Base-by-base conservation (phyloP, 306 rosid genomes). In the apple (Malus domestica) region DNA sequence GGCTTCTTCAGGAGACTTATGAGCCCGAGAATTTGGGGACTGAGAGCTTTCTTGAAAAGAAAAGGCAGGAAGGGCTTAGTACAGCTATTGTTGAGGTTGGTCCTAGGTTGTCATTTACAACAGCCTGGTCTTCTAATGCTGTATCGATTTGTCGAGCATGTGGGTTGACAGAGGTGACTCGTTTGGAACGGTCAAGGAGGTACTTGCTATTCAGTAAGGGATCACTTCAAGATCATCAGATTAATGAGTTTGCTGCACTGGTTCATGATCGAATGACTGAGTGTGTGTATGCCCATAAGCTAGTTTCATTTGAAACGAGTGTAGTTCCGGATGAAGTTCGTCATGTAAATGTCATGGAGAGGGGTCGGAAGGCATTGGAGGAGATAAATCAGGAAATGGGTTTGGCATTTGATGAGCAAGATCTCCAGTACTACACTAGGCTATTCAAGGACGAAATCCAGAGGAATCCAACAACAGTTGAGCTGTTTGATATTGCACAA, bases 61-160 rank as follows among this genome's bases (percentile, higher is more conserved):
- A 81, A 80, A 79, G 70, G 42, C 89, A 81, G 76, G 87, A 88
- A 77, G 97, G 93, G 27, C 83, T 89, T 81, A 80, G 29, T 52
- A 65, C 85, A 27, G 86, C 87, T 73, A 83, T 91, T 71, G 52
- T 91, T 66, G 98, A 91, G 88, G 97, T 91, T 80, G 97, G 98
- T 18, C 98, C 98, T 45, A 85, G 96, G 80, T 70, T 93, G 80
- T 93, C 98, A 2, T 93, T 93, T 79, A 91, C 93, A 44, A 93
- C 98, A 25, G 93, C 98, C 0, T 93, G 98, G 98, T 93, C 98
- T 68, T 67, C 98, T 12, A 93, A 93, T 86, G 98, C 97, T 11
- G 90, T 93, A 11, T 90, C 98, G 16, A 88, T 93, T 75, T 93
- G 96, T 80, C 88, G 59, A 71, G 97, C 97, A 2, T 91, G 98